Evolutionary conservation across 345 rosid species (phyloP).

Genomic region (Citropsis articulata): DNA sequence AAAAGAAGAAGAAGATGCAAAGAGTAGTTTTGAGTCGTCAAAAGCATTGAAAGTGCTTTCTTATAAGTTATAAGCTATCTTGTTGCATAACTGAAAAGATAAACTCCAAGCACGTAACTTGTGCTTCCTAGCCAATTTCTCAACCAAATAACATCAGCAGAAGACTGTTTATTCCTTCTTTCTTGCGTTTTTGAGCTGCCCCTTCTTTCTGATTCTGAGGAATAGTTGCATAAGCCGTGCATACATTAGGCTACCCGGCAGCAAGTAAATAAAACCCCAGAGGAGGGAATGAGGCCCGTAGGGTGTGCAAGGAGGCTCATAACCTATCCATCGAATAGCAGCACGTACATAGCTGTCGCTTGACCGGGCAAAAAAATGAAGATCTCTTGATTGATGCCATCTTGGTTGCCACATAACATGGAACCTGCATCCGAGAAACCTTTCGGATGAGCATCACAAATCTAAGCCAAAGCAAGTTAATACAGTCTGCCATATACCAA

Average conservation of each 20-base stretch:
- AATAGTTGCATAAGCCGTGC: conserved; percentile 44
- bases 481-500: not conserved
- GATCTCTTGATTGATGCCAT: conserved; percentile 71
- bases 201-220: conserved; percentile 57
- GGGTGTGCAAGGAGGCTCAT: conserved; percentile 70
- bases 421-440: conserved; percentile 43
- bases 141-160: not conserved
- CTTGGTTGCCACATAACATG: conserved; percentile 79
- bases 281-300: conserved; percentile 78
- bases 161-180: conserved; percentile 42
- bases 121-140: not conserved
- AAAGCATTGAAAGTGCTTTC: too few relatives aligned
- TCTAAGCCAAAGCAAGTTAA: not conserved
- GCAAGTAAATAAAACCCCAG: conserved; percentile 40
- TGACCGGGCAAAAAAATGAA: conserved; percentile 67
- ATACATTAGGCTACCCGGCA: conserved; percentile 53
- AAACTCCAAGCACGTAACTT: not conserved
- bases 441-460: not conserved
- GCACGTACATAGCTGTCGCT: conserved; percentile 62
- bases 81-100: not conserved
- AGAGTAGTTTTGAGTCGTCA: too few relatives aligned
- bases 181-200: conserved; percentile 63
- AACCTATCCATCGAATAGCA: conserved; percentile 59
- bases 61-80: too few relatives aligned
- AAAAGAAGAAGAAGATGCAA: too few relatives aligned